phyloP scores from a whole-genome alignment of 169 alveolate genomes.

The Eimeria maxima region DNA sequence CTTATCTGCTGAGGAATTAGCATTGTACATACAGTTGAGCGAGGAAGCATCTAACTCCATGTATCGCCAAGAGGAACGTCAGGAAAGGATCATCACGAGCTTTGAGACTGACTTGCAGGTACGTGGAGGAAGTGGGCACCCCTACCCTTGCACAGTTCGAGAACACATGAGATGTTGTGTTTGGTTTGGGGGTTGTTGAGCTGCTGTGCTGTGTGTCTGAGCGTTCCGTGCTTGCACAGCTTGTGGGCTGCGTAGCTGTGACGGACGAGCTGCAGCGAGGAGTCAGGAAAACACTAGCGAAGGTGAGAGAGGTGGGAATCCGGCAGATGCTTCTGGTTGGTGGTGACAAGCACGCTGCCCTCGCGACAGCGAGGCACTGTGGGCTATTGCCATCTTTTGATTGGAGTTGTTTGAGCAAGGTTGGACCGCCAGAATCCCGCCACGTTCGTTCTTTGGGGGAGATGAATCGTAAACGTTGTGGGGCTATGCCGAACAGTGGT shows the following conservation, averaged over 20 bases:
- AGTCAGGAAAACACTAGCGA: conserved; percentile 19
- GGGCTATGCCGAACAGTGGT: neutral
- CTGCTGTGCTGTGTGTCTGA: neutral
- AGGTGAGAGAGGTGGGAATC: conserved; percentile 47
- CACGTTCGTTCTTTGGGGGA: conserved; percentile 9
- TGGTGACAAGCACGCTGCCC: conserved; percentile 53
- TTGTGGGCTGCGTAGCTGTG: conserved; percentile 69
- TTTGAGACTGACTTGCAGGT: conserved; percentile 74
- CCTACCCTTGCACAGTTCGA: neutral
- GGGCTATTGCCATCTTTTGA: conserved; percentile 50
- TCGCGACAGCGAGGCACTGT: conserved; percentile 51
- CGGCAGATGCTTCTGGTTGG: conserved; percentile 67
- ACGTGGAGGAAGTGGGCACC: neutral
- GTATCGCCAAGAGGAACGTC: conserved; percentile 49
- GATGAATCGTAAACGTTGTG: neutral
- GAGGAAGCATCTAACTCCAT: conserved; percentile 70
- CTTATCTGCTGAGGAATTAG: conserved; percentile 63
- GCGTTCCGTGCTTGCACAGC: conserved; percentile 42
- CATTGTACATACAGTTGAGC: conserved; percentile 48
- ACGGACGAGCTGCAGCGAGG: conserved; percentile 62
- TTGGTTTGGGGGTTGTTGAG: neutral
- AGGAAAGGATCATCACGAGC: conserved; percentile 52
- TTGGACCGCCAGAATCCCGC: neutral
- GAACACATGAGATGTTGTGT: neutral
- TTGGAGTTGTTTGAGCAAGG: conserved; percentile 30